Evolutionary conservation across 2,329 filamentous ascomycete species (phyloP).

Genomic region (Monosporascus sp.): DNA sequence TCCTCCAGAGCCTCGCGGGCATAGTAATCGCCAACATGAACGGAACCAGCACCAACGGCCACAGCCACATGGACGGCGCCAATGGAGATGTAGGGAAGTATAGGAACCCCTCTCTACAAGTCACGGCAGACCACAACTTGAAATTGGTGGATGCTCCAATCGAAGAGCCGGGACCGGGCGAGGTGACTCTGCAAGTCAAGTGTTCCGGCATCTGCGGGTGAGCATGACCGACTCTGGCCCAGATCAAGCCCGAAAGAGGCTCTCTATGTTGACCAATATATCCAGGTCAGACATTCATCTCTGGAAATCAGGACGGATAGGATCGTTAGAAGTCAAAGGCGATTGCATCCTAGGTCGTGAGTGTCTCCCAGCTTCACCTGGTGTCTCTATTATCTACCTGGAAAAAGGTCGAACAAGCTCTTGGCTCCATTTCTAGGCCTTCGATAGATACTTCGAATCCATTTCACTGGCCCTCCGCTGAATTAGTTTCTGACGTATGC

Average conservation of each 20-base stretch:
- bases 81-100: constrained; percentile 9
- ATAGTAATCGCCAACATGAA: neutral
- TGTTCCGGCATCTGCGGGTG: constrained; percentile 61
- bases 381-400: neutral
- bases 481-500: neutral
- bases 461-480: neutral
- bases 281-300: constrained; percentile 61
- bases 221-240: constrained; percentile 5
- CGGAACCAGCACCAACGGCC: constrained; percentile 5
- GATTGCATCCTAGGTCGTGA: constrained; percentile 57
- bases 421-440: neutral
- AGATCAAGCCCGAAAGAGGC: neutral
- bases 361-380: neutral
- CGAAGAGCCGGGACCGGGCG: constrained; percentile 44
- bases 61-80: neutral
- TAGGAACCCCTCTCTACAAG: constrained; percentile 50
- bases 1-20: neutral
- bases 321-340: constrained; percentile 54
- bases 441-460: neutral
- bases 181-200: constrained; percentile 58
- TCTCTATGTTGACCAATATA: neutral
- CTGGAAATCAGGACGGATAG: constrained; percentile 61
- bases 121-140: constrained; percentile 55
- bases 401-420: neutral
- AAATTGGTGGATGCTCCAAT: constrained; percentile 54